Evolutionary conservation across 257 asterid genomes (phyloP), one percentile per base, ranked within the genome.

Genomic region (Solanum paucissectum): DNA sequence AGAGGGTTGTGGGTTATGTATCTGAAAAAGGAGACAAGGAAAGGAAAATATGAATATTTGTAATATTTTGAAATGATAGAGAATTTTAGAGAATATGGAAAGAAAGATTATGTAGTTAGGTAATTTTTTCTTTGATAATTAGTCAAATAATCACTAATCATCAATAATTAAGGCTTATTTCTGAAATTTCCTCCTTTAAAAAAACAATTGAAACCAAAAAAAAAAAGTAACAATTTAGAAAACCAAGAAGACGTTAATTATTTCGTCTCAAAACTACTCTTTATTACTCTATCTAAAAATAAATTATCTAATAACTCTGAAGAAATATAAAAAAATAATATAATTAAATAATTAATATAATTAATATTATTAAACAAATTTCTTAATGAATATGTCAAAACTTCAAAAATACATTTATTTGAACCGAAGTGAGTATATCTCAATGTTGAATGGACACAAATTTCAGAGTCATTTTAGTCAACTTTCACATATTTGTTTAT

Each of bases 151-250:
- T 55, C 0, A 1, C n/a, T 55, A 55, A 55, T 55, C 9, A 0
- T 18, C 64, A 0, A 0, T 18, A 55, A 55, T 55, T 20, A 6
- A 0, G 4, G 4, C 62, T 16, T 4, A 18, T 18, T 18, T 20
- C n/a, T 7, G 42, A 55, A 55, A 55, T 55, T 55, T 18, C 23
- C 64, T 55, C n/a, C 23, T 55, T 9, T 9, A 2, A 10, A 62
- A 62, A n/a, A 62, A 0, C 77, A 32, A 14, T 71, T 32, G 18
- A 21, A 71, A 16, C 13, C 71, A 23, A n/a, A 9, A 3, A 49
- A 4, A 27, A 12, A 66, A 32, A 7, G 0, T 13, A 52, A 14
- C n/a, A 33, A 21, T 71, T 32, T 16, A 32, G 0, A 32, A 14
- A 13, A 32, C 20, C 12, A 69, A 69, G 40, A 29, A 69, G 38